Base-by-base conservation (phyloP, 805 yeast species). In the Cephaloascus fragrans region DNA sequence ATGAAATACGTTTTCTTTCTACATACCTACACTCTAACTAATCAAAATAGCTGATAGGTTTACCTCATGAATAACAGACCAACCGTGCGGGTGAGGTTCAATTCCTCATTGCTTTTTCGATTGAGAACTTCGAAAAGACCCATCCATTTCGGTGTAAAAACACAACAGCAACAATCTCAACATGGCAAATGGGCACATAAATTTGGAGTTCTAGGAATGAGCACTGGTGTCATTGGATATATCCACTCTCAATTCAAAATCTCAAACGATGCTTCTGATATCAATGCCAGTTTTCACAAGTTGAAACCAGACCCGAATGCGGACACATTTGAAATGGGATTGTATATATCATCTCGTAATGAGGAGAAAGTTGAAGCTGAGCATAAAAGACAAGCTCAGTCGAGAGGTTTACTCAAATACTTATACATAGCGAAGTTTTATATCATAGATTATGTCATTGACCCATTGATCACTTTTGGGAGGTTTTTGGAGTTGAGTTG, bases 271-370 rank as follows among this genome's bases (percentile, higher is more conserved):
- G 28, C 28, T 23, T 8, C 6, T 8, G 28, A 6, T 23, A 23
- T 23, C 12, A 23, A 23, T 12, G 28, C 12, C 28, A n/a, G n/a
- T n/a, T n/a, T n/a, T n/a, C 73, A 69, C 45, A 57, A 52, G n/a
- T 55, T 74, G 32, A 42, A 41, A 4, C 72, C 83, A 0, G 73
- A 66, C 41, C 52, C 66, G 2, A 50, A 47, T 1, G 78, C 78
- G 3, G 83, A 77, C 29, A 83, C 94, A 0, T 81, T 67, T 56
- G 93, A 83, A 52, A 69, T 69, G 66, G 84, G 84, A 1, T 62
- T 83, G 3, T 83, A 65, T 52, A 41, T 59, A 10, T 65, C 84
- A 0, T 82, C 89, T 0, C 80, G 77, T 46, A 55, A 57, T 16
- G 87, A 83, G 50, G 62, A 72, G 32, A 52, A 53, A 10, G 60